Evolutionary conservation across 176 grass and related monocot genomes (phyloP).

Genomic region (Luzula sylvatica): DNA sequence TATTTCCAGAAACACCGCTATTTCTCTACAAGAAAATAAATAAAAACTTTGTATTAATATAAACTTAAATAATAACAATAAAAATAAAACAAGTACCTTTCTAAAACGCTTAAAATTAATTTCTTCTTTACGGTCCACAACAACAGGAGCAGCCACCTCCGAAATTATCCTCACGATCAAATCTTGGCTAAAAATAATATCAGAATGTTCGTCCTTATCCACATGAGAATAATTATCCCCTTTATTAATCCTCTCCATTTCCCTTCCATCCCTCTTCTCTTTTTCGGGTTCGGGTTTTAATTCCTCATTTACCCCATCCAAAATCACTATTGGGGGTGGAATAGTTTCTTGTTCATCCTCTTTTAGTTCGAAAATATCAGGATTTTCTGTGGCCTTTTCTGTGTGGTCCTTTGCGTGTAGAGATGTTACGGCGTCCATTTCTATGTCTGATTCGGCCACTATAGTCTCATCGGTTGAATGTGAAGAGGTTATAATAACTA

Average conservation of each 20-base stretch:
- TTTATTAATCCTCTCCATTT: conserved; percentile 37
- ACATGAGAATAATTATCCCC: conserved; percentile 32
- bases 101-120: conserved; percentile 89
- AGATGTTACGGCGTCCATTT: conserved; percentile 76
- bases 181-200: conserved; percentile 68
- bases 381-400: conserved; percentile 16
- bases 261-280: conserved; percentile 30
- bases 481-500: conserved; percentile 72
- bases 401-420: conserved; percentile 21
- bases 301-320: conserved; percentile 11
- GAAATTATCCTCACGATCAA: conserved; percentile 41
- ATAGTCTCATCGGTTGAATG: conserved; percentile 84
- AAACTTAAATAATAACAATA: background rate
- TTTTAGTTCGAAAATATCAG: conserved; percentile 19
- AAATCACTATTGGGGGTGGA: conserved; percentile 1
- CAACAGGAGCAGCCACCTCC: conserved; percentile 13
- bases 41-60: background rate
- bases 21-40: conserved; percentile 43
- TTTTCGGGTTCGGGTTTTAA: conserved; percentile 22
- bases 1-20: conserved; percentile 75
- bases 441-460: conserved; percentile 71
- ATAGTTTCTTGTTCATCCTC: conserved; percentile 20
- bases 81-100: conserved; percentile 37
- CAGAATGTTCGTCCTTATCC: conserved; percentile 56
- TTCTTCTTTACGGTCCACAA: conserved; percentile 21